A percentile compares a stretch with the other conserved stretches of the same genome.
Conservation (phyloP, 2,329 filamentous ascomycete species). For the Dothideomycetidae sp. region DNA sequence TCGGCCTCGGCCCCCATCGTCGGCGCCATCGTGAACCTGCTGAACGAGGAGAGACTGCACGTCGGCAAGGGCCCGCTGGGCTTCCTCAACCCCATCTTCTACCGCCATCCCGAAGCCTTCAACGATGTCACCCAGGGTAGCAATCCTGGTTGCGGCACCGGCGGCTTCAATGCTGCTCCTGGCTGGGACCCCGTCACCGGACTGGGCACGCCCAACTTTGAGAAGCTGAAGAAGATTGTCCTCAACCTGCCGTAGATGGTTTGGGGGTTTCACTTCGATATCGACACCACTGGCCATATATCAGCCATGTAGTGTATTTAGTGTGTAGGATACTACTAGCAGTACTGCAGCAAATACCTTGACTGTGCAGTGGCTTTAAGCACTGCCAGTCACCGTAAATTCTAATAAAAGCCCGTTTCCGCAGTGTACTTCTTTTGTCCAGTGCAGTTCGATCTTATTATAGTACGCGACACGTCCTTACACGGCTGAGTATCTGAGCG, state of each 20-base stretch:
- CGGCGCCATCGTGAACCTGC: conserved; percentile 10
- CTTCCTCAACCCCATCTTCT: conserved; percentile 15
- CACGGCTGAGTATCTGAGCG: too few relatives aligned
- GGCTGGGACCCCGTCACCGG: conserved; percentile 20
- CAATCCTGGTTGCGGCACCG: conserved; percentile 15
- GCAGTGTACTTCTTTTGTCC: too few relatives aligned
- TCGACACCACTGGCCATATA: too few relatives aligned
- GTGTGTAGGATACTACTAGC: too few relatives aligned
- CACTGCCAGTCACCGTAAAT: too few relatives aligned
- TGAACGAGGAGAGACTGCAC: conserved; percentile 12
- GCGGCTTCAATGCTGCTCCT: conserved; percentile 12
- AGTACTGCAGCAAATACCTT: too few relatives aligned
- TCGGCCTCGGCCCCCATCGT: conserved; percentile 11
- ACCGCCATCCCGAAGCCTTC: conserved; percentile 16
- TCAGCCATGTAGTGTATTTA: too few relatives aligned
- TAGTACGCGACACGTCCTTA: too few relatives aligned
- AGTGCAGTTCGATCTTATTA: too few relatives aligned
- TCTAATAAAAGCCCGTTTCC: too few relatives aligned
- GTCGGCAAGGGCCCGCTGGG: conserved; percentile 15
- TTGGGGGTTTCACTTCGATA: too few relatives aligned
- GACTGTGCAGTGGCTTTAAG: too few relatives aligned
- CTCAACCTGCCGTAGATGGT: conserved; percentile 15
- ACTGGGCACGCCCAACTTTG: conserved; percentile 17
- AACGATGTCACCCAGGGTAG: conserved; percentile 15
- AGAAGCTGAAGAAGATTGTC: conserved; percentile 18